Conservation (phyloP, 108 stramenopile genomes). For the Nannochloropsis salina region DNA sequence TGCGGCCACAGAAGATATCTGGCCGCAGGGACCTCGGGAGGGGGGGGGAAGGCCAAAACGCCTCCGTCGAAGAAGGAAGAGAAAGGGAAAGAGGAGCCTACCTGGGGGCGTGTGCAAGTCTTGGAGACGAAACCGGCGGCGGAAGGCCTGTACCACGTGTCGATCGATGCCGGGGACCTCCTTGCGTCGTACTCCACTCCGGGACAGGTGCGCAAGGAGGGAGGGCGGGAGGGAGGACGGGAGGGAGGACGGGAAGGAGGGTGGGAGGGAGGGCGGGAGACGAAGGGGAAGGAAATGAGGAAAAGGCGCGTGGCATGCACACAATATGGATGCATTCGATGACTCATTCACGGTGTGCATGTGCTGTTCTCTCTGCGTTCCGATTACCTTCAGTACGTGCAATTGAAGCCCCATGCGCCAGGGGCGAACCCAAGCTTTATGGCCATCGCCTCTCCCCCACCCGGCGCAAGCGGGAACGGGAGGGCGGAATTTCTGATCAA, state of each 20-base stretch:
- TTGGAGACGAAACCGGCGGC: background rate
- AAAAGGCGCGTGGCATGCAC: too few relatives aligned
- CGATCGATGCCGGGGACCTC: background rate
- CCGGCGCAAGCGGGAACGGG: background rate
- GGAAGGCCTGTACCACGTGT: background rate
- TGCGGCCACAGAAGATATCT: background rate
- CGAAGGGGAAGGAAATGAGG: background rate
- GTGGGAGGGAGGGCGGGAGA: background rate
- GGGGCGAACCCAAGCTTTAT: background rate
- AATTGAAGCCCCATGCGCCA: background rate
- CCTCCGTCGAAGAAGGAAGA: background rate
- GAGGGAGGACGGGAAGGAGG: background rate
- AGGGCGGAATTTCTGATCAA: background rate
- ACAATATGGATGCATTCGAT: too few relatives aligned
- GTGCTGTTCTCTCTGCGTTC: background rate
- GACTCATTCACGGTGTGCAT: too few relatives aligned
- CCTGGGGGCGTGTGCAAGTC: background rate
- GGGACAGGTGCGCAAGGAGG: constrained; percentile 10
- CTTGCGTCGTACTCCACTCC: background rate
- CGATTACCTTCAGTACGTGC: background rate
- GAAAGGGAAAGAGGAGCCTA: background rate
- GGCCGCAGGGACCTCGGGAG: background rate
- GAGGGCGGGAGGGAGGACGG: background rate
- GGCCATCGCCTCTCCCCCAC: background rate
- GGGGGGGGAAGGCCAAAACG: background rate